phyloP scores from a whole-genome alignment of 352 stramenopile species.

The Lagenidium giganteum region DNA sequence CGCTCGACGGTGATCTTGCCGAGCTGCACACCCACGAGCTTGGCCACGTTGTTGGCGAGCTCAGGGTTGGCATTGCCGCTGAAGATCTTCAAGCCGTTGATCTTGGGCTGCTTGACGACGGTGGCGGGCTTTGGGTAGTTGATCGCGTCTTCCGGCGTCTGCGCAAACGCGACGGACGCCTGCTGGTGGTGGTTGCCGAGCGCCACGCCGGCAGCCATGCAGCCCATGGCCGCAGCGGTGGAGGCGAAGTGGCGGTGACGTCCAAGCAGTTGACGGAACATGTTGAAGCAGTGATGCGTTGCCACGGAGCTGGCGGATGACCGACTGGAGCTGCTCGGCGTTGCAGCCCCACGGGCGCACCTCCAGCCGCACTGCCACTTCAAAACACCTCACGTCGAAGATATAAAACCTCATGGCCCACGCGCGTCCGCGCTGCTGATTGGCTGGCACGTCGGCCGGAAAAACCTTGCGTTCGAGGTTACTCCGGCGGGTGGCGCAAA shows the following conservation, averaged over 20 bases:
- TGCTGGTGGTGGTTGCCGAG: slow-evolving; percentile 31
- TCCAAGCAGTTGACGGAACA: slow-evolving; percentile 70
- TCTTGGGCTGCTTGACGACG: slow-evolving; percentile 84
- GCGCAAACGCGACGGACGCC: slow-evolving; percentile 26
- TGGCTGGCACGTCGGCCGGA: too few species aligned
- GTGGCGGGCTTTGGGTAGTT: slow-evolving; percentile 37
- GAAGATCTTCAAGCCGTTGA: slow-evolving; percentile 96
- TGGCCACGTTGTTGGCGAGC: slow-evolving; percentile 95
- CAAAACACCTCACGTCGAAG: too few species aligned
- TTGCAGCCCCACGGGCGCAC: too few species aligned
- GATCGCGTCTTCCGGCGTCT: slow-evolving; percentile 51
- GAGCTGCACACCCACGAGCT: slow-evolving; percentile 96
- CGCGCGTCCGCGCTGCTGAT: too few species aligned
- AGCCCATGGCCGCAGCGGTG: slow-evolving; percentile 41
- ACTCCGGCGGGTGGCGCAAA: too few species aligned
- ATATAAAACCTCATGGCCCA: too few species aligned
- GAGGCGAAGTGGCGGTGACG: slow-evolving; percentile 44
- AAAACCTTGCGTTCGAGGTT: too few species aligned
- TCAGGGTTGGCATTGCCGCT: slow-evolving; percentile 97
- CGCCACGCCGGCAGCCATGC: slow-evolving; percentile 31
- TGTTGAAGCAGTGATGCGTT: slow-evolving; percentile 9
- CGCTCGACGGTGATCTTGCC: slow-evolving; percentile 97
- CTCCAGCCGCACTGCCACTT: too few species aligned
- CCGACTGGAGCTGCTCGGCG: too few species aligned
- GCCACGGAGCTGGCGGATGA: neutral